phyloP scores from a whole-genome alignment of 2,329 filamentous ascomycete species.

The Fusarium tjaetaba region DNA sequence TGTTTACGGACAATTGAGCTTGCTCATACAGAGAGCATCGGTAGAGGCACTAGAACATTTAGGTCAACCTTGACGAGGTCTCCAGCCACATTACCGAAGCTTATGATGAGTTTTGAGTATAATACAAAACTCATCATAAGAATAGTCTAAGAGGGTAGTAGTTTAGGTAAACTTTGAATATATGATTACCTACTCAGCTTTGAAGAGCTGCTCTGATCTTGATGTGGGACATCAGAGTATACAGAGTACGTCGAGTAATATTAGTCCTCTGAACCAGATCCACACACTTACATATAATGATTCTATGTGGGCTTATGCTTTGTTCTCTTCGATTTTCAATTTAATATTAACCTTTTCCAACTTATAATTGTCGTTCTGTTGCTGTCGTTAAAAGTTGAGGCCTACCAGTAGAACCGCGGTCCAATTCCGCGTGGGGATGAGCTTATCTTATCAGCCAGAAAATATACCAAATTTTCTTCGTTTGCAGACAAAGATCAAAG shows the following conservation, averaged over 20 bases:
- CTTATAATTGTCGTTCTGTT: background rate
- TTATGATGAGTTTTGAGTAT: too few species aligned
- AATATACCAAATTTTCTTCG: conserved; percentile 37
- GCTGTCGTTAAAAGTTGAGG: background rate
- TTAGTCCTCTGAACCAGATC: too few species aligned
- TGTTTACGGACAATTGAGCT: background rate
- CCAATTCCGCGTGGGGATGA: conserved; percentile 20
- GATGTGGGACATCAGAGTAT: background rate
- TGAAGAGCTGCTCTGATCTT: background rate
- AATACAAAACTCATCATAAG: too few species aligned
- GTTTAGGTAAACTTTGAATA: background rate
- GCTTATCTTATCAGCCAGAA: conserved; percentile 37
- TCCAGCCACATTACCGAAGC: too few species aligned
- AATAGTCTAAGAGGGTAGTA: too few species aligned
- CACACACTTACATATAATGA: too few species aligned
- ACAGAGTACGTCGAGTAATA: too few species aligned
- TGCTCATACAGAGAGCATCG: too few species aligned
- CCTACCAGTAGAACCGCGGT: conserved; percentile 19
- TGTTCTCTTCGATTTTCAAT: background rate
- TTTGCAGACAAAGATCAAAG: conserved; percentile 1
- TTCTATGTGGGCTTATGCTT: rapidly evolving
- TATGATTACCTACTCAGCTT: too few species aligned
- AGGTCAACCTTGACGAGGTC: too few species aligned
- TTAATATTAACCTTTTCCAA: background rate
- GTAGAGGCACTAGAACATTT: too few species aligned